Base-by-base conservation (phyloP, 2,329 filamentous ascomycete genomes). In the Neonectria coccinea region DNA sequence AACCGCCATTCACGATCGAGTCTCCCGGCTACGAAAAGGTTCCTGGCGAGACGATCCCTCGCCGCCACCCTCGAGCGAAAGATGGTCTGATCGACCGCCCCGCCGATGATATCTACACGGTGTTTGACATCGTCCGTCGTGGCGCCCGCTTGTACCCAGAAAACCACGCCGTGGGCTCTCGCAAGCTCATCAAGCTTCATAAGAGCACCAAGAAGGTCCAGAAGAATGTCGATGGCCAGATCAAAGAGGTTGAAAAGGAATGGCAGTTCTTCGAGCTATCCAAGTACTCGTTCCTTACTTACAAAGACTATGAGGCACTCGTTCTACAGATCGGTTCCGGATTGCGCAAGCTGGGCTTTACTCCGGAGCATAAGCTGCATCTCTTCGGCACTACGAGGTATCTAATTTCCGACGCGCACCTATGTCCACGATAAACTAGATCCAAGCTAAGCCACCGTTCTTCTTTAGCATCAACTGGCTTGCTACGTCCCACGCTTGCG, bases 221-320 rank as follows among this genome's bases (percentile, higher is more conserved):
- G 83, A 97, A 97, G 85, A 85, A 93, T 47, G 83, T 97, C 56
- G 91, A 97, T 73, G 94, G 93, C 65, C 86, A 91, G 75, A 86
- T 93, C 77, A 83, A 86, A 68, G 87, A 94, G 80, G 89, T 95
- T 20, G 92, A 97, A 64, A 97, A 97, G 86, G 88, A 94, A 78
- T 97, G 94, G 94, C 89, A 89, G 47, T 97, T 90, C 79, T 97
- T 92, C 70, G 93, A 97, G 83, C 88, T 97, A 68, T 90, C 91
- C 59, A 83, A 83, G 36, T 97, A 91, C 82, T 84, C 85, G 22
- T 97, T 89, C 82, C 83, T 91, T 74, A 92, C 88, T 69, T 97
- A 94, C 79, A 84, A 86, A 71, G 90, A 97, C 80, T 96, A 95
- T 75, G 89, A 93, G 80, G 83, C 88, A 72, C 83, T 89, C 65